Base-by-base conservation (phyloP, 1,139 yeast species). In the Lipomyces yarrowii region DNA sequence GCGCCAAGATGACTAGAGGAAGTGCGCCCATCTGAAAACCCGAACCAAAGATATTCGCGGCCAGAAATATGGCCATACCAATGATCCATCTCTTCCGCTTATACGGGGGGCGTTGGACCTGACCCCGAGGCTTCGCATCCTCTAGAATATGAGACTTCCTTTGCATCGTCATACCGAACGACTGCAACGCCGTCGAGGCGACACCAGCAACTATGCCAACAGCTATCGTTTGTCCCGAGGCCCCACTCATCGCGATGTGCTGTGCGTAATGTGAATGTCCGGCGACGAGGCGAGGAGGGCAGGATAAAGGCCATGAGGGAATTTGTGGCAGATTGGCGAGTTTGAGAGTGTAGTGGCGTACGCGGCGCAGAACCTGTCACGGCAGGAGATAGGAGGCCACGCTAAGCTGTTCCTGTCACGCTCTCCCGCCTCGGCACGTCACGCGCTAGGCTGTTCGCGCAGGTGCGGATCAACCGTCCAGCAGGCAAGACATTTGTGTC, bases 81-180 rank as follows among this genome's bases (percentile, higher is more conserved):
- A 84, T 69, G 57, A 90, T 81, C 97, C 97, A 91, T 74, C 90
- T 80, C 60, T 86, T 83, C 62, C 91, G 80, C 67, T 85, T 83
- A 70, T 85, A 82, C 1, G 83, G 81, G 0, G 85, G 82, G 63
- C 77, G 74, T 59, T 72, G 67, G 5, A 71, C 72, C 30, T 72
- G 62, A 54, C 69, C 72, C 6, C 73, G 74, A 51, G 76, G 78
- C 57, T 70, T 70, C 66, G 63, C 69, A 48, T 62, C 69, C 53
- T 77, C 78, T 55, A 84, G 74, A 46, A 87, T 76, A 74, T 90
- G 96, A 1, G 97, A 88, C 74, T 88, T 89, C 67, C 97, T 82
- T 76, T 92, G 97, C 57, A 91, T 81, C 1, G 96, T 90, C 56
- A 91, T 84, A 0, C 97, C 97, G 21, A 91, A 79, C 2, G 96